Percentiles rank a stretch among this genome's conserved stretches.
These are phyloP conservation scores for Penicillium sp. DNA, from an alignment of 2,329 filamentous ascomycete genomes.

Conservation along the genomic window DNA sequence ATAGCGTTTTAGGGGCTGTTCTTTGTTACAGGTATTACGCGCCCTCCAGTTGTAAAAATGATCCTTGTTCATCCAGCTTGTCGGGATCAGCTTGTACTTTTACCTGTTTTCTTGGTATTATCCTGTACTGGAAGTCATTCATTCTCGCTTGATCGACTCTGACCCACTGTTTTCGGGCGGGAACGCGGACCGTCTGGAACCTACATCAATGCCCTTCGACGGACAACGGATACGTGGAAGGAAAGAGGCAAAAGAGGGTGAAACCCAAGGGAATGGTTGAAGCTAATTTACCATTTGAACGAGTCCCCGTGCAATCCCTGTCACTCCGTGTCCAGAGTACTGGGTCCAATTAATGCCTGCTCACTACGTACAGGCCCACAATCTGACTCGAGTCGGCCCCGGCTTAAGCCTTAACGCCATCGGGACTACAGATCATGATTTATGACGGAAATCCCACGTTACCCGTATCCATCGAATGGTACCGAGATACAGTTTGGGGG, in stretches of 20 bases:
- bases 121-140: too few relatives aligned
- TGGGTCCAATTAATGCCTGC: too few relatives aligned
- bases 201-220: too few relatives aligned
- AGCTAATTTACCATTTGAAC: neutral
- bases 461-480: neutral
- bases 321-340: neutral
- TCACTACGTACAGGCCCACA: too few relatives aligned
- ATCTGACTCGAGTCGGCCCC: neutral
- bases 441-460: neutral
- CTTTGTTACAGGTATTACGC: neutral
- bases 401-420: neutral
- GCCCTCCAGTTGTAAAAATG: too few relatives aligned
- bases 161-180: neutral
- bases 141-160: neutral
- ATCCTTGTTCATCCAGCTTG: neutral
- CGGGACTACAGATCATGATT: too few relatives aligned
- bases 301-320: neutral
- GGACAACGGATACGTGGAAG: too few relatives aligned
- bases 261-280: neutral
- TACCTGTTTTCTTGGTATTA: neutral
- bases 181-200: conserved; percentile 6
- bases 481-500: neutral
- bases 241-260: too few relatives aligned
- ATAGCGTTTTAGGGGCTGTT: neutral
- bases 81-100: neutral